A percentile compares a stretch with the other conserved stretches of the same genome.
Conservation (phyloP, 2,329 filamentous ascomycete genomes). For the Aspergillus brasiliensis region DNA sequence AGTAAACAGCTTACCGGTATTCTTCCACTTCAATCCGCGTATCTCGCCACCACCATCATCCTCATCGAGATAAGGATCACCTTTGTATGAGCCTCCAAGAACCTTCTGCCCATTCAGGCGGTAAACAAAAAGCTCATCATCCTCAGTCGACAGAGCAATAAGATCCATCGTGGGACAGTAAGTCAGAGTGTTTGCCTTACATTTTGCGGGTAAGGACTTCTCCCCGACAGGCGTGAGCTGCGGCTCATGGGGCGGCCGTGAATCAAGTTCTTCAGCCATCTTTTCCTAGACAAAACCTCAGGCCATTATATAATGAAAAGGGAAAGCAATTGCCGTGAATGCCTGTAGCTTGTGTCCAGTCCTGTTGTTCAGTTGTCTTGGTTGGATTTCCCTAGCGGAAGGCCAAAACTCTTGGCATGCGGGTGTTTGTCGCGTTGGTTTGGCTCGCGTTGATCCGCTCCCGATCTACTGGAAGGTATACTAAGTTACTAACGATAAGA, state of each 20-base stretch:
- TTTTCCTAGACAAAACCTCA: constrained; percentile 15
- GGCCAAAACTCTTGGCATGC: constrained; percentile 20
- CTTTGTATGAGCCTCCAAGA: constrained; percentile 52
- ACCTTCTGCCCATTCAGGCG: constrained; percentile 74
- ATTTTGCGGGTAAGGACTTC: constrained; percentile 45
- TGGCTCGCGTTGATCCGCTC: constrained; percentile 1
- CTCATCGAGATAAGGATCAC: constrained; percentile 43
- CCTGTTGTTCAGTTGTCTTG: constrained; percentile 8
- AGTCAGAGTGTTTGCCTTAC: constrained; percentile 57
- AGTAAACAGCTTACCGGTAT: constrained; percentile 58
- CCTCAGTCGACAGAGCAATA: constrained; percentile 68
- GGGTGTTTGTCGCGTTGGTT: constrained; percentile 12
- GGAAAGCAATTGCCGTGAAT: not conserved
- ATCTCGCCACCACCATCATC: constrained; percentile 47
- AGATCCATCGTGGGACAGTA: constrained; percentile 87
- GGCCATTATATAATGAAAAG: constrained; percentile 26
- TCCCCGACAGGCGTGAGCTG: constrained; percentile 44
- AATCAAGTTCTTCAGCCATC: constrained; percentile 27
- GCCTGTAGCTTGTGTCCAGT: not conserved
- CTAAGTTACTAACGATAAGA: not conserved
- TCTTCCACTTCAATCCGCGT: constrained; percentile 63
- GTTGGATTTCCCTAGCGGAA: constrained; percentile 15
- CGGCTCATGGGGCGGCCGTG: constrained; percentile 24
- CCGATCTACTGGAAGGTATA: not conserved
- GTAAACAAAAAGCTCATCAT: constrained; percentile 72